Percentiles rank a stretch among this genome's conserved stretches.
phyloP scores from a whole-genome alignment of 164 flowering plant species.

The Vitis rupestris region DNA sequence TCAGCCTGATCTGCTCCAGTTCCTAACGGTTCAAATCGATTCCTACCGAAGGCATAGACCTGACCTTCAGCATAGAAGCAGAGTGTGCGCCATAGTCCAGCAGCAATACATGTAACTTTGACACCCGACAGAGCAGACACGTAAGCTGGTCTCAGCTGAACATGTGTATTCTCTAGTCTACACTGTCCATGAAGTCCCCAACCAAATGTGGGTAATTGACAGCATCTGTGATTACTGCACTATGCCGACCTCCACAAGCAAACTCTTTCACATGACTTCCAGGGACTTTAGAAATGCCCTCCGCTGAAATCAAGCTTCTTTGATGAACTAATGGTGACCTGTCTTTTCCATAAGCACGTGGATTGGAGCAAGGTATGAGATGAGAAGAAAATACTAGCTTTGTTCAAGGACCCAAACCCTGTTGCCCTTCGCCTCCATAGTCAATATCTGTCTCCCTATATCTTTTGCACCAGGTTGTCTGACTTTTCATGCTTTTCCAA shows the following conservation, averaged over 20 bases:
- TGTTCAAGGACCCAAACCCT: constrained; percentile 74
- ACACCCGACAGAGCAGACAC: constrained; percentile 66
- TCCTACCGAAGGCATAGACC: constrained; percentile 80
- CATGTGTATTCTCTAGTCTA: constrained; percentile 82
- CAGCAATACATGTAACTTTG: constrained; percentile 50
- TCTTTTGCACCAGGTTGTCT: no score
- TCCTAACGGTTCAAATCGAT: constrained; percentile 86
- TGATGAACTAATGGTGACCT: constrained; percentile 30
- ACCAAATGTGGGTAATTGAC: constrained; percentile 72
- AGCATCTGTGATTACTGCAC: constrained; percentile 62
- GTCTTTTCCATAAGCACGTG: constrained; percentile 39
- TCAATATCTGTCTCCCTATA: constrained; percentile 20
- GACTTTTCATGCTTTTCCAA: no score
- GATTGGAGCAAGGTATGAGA: constrained; percentile 64
- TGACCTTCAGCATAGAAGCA: constrained; percentile 67
- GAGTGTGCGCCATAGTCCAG: constrained; percentile 84
- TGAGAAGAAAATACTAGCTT: constrained; percentile 83
- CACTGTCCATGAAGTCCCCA: constrained; percentile 95
- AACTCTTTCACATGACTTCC: constrained; percentile 69
- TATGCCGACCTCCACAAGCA: constrained; percentile 89
- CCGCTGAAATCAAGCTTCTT: constrained; percentile 40
- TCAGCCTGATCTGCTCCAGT: constrained; percentile 77
- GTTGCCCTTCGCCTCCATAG: constrained; percentile 90
- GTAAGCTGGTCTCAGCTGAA: constrained; percentile 64
- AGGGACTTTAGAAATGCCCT: constrained; percentile 36